Conservation (phyloP, 1,284 basidiomycete species). For the Ustilago tritici region DNA sequence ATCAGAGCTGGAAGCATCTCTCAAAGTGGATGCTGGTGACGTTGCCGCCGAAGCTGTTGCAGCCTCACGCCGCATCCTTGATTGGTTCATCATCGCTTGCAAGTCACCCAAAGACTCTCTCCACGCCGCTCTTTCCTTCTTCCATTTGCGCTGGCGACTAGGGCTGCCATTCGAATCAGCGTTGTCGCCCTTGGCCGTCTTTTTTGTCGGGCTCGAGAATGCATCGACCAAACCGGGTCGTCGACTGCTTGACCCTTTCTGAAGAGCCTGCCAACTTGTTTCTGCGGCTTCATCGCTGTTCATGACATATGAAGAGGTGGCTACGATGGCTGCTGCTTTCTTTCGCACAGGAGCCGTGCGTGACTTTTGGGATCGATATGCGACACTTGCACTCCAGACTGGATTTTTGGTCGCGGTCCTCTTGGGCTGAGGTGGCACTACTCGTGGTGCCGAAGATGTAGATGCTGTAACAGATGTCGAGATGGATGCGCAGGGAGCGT, state of each 20-base stretch:
- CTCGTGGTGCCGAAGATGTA: conserved; percentile 1
- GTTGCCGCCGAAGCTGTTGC: conserved; percentile 7
- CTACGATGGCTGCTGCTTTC: conserved; percentile 1
- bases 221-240: conserved; percentile 46
- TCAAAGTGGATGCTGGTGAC: not conserved
- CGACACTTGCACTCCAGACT: conserved; percentile 51
- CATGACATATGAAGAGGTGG: conserved; percentile 15
- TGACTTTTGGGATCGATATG: conserved; percentile 38
- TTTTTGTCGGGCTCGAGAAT: conserved; percentile 44
- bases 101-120: conserved; percentile 40
- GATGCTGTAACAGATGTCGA: not conserved
- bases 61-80: conserved; percentile 23
- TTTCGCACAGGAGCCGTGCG: conserved; percentile 37
- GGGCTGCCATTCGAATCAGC: conserved; percentile 12
- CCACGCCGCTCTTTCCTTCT: conserved; percentile 45
- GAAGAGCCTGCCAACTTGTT: conserved; percentile 30
- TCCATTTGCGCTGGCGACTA: conserved; percentile 34
- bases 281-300: conserved; percentile 27
- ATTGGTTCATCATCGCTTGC: conserved; percentile 47
- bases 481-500: not conserved
- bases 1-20: not conserved
- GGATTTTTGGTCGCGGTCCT: conserved; percentile 32
- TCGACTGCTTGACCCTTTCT: conserved; percentile 19
- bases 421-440: conserved; percentile 15
- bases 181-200: not conserved